phyloP scores from a whole-genome alignment of 345 rosid species.

The Physaria fendleri region DNA sequence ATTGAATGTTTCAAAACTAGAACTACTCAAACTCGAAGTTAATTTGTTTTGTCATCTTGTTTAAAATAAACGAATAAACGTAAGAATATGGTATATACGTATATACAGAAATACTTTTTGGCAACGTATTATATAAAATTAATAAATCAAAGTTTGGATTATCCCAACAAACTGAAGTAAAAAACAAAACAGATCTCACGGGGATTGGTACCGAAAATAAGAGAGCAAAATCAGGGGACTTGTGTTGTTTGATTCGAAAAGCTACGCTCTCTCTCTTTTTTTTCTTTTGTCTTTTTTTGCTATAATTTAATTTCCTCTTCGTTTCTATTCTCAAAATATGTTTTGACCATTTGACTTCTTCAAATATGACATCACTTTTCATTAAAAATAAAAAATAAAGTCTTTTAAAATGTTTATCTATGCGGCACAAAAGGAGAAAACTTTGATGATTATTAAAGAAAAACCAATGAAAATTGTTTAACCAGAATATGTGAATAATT shows the following conservation, averaged over 20 bases:
- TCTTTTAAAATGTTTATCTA: no score
- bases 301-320: not conserved
- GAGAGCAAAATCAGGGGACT: constrained; percentile 15
- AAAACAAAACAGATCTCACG: constrained; percentile 32
- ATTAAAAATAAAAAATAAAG: no score
- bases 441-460: no score
- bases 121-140: not conserved
- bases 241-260: constrained; percentile 28
- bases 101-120: not conserved
- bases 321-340: constrained; percentile 4
- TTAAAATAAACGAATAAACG: not conserved
- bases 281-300: constrained; percentile 1
- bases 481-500: no score
- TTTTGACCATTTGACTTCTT: constrained; percentile 26
- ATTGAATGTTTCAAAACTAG: not conserved
- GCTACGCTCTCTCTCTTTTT: constrained; percentile 5
- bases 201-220: constrained; percentile 39
- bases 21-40: not conserved
- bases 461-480: no score
- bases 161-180: constrained; percentile 25
- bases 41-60: not conserved
- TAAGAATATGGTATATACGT: not conserved
- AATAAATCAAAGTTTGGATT: not conserved
- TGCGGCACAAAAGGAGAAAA: no score
- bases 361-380: no score